Percentiles rank a stretch among this genome's conserved stretches.
Evolutionary conservation across 495 filamentous ascomycete genomes (phyloP).

Genomic region (Geoglossum glabrum): DNA sequence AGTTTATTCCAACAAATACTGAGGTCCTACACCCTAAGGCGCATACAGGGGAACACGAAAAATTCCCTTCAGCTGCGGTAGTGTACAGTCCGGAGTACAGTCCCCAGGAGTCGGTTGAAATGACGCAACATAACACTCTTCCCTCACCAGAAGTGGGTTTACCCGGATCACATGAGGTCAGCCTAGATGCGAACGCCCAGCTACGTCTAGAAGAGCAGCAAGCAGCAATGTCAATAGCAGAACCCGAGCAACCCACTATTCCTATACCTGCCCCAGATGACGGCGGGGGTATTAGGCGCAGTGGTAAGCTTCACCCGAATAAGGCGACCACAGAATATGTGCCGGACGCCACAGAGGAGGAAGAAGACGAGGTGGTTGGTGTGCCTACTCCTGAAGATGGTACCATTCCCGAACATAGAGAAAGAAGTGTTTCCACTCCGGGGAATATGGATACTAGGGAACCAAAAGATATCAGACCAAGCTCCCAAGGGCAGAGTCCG

Average conservation of each 20-base stretch:
- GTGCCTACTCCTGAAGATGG: conserved; percentile 4
- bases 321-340: conserved; percentile 2
- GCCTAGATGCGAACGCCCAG: conserved; percentile 29
- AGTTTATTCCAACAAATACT: background rate
- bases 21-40: background rate
- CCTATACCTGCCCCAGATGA: background rate
- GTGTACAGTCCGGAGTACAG: background rate
- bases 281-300: background rate
- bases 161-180: conserved; percentile 4
- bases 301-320: background rate
- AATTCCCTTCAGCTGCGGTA: background rate
- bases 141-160: conserved; percentile 4
- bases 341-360: conserved; percentile 7
- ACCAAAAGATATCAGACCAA: background rate
- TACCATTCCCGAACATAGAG: conserved; percentile 14
- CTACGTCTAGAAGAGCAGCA: conserved; percentile 26
- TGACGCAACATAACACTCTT: background rate
- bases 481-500: background rate
- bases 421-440: background rate
- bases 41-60: background rate
- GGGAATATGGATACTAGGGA: background rate
- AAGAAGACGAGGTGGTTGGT: conserved; percentile 8
- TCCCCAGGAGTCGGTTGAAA: background rate
- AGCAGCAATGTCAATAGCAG: conserved; percentile 18
- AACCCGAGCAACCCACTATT: conserved; percentile 3